Evolutionary conservation across 2,329 filamentous ascomycete genomes (phyloP), one percentile per base, ranked within the genome.

Genomic region (Beauveria caledonica): DNA sequence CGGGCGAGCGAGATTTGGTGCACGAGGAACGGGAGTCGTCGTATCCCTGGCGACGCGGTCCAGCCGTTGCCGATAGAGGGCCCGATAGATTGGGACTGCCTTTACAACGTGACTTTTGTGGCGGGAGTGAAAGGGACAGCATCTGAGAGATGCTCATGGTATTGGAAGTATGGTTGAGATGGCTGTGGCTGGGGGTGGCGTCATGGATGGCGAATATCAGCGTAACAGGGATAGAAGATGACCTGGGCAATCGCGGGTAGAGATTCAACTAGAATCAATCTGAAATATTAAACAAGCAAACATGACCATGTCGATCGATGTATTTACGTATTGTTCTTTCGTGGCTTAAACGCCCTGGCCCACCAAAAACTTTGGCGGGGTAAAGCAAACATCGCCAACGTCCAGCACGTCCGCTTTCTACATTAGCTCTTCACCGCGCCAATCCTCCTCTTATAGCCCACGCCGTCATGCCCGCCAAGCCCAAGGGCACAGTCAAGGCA

Each of bases 401-500:
- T 9, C 25, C 19, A 23, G 33, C 46, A 23, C n/a, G 19, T 3
- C 6, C 19, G 17, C n/a, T 3, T 25, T 11, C 39, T 21, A 29
- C 29, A 25, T 19, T 27, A 36, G 44, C 36, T 51, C 25, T 55
- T 25, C 39, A 29, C 39, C 46, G 40, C 60, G 21, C 40, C 46
- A 19, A 46, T 36, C 25, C 9, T 46, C 19, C 15, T 23, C n/a
- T 13, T 21, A 15, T 36, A 36, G n/a, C 49, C 49, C 40, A 21
- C 27, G n/a, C 25, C 51, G 48, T 29, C 44, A 62, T 62, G 61
- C 57, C 61, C 36, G 7, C 57, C 56, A 62, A 62, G 57, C 36
- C 61, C 57, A 62, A 62, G 57, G 51, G 25, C 40, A 42, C 56
- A 39, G 57, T 44, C 36, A 62, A 62, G 33, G 19, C 61, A 39